Evolutionary conservation across 495 filamentous ascomycete species (phyloP).

Genomic region (Aspergillus wentii): DNA sequence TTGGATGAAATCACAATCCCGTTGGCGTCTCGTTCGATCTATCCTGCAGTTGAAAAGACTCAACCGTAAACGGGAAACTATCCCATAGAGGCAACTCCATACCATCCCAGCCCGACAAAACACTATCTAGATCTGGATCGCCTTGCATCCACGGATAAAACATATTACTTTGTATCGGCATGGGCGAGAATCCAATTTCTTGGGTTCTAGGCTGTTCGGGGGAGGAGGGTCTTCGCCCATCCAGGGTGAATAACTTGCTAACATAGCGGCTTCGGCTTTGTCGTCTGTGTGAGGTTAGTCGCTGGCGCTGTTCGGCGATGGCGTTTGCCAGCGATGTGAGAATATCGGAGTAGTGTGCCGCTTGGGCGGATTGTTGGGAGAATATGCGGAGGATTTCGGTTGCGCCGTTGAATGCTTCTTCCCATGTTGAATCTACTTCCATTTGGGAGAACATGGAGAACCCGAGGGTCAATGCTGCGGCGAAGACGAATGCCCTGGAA

Average conservation of each 20-base stretch:
- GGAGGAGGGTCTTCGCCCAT: constrained; percentile 4
- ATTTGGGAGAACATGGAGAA: constrained; percentile 39
- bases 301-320: constrained; percentile 28
- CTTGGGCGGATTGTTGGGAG: constrained; percentile 31
- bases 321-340: constrained; percentile 26
- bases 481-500: constrained; percentile 37
- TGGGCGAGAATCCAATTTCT: not conserved
- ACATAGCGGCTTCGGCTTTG: constrained; percentile 30
- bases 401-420: constrained; percentile 27
- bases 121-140: constrained; percentile 14
- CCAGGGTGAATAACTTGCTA: constrained; percentile 33
- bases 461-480: constrained; percentile 36
- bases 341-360: constrained; percentile 36
- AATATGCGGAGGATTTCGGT: constrained; percentile 27
- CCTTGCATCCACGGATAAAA: constrained; percentile 15
- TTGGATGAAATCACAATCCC: too few species aligned
- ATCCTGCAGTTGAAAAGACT: not conserved
- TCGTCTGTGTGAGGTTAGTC: constrained; percentile 21
- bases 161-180: constrained; percentile 4
- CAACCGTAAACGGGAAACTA: constrained; percentile 24
- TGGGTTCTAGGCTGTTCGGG: constrained; percentile 6
- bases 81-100: constrained; percentile 33
- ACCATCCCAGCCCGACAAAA: constrained; percentile 24
- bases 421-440: constrained; percentile 23
- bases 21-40: not conserved